These are phyloP conservation scores for Ustilago sp. DNA, from an alignment of 1,284 basidiomycete genomes.

Conservation along the genomic window DNA sequence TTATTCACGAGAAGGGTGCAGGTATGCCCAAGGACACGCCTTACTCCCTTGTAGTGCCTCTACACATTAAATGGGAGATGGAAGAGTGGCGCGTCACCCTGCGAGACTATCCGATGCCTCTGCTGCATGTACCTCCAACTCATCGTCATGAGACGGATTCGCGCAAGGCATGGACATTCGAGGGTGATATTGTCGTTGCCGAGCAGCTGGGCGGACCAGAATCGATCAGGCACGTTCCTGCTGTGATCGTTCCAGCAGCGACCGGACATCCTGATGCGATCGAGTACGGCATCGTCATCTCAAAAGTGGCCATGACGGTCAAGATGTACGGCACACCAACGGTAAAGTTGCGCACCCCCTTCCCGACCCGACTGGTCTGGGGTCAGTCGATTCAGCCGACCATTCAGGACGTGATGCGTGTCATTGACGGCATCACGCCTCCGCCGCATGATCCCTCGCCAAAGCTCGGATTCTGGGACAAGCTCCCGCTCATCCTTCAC, in stretches of 20 bases:
- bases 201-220: slow-evolving; percentile 84
- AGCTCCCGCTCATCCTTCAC: slow-evolving; percentile 77
- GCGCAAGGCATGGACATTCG: slow-evolving; percentile 75
- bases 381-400: slow-evolving; percentile 88
- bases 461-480: slow-evolving; percentile 94
- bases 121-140: slow-evolving; percentile 71
- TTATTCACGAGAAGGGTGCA: slow-evolving; percentile 78
- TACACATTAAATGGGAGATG: slow-evolving; percentile 82
- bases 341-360: slow-evolving; percentile 77
- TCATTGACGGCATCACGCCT: slow-evolving; percentile 84
- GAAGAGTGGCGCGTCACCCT: slow-evolving; percentile 77
- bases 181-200: slow-evolving; percentile 85
- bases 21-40: slow-evolving; percentile 79
- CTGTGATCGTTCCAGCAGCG: slow-evolving; percentile 62
- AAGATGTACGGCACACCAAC: slow-evolving; percentile 83
- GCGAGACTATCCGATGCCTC: slow-evolving; percentile 78
- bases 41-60: slow-evolving; percentile 85
- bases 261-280: slow-evolving; percentile 72
- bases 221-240: slow-evolving; percentile 70
- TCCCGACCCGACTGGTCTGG: slow-evolving; percentile 85
- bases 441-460: slow-evolving; percentile 88
- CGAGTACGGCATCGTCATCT: slow-evolving; percentile 78
- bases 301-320: slow-evolving; percentile 94
- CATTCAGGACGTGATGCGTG: slow-evolving; percentile 85
- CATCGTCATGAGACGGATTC: slow-evolving; percentile 24